Evolutionary conservation across 345 rosid genomes (phyloP).

Genomic region (Heritiera littoralis): DNA sequence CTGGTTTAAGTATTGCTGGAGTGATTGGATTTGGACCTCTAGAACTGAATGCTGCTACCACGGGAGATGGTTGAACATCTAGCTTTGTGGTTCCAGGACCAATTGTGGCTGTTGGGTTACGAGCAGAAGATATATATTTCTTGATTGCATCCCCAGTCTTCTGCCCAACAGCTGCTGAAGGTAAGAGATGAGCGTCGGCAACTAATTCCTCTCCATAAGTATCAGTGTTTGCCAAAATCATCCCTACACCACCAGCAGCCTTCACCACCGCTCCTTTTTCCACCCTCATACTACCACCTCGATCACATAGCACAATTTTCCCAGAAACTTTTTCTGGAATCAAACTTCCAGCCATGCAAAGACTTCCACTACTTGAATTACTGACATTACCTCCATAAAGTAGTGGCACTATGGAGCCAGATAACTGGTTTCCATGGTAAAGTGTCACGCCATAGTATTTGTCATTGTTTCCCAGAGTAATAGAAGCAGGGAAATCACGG

Average conservation of each 20-base stretch:
- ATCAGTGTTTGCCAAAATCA: slow-evolving; percentile 53
- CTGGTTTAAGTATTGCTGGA: slow-evolving; percentile 56
- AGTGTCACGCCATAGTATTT: slow-evolving; percentile 49
- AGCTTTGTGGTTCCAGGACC: slow-evolving; percentile 39
- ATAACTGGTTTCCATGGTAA: slow-evolving; percentile 40
- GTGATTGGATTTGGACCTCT: slow-evolving; percentile 55
- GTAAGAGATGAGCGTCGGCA: slow-evolving; percentile 57
- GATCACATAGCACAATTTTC: slow-evolving; percentile 59
- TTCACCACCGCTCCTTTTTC: slow-evolving; percentile 55
- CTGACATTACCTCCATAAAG: slow-evolving; percentile 43
- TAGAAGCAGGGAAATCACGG: slow-evolving; percentile 58
- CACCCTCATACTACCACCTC: slow-evolving; percentile 51
- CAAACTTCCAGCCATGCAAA: slow-evolving; percentile 53
- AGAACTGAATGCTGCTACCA: slow-evolving; percentile 59
- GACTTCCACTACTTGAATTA: slow-evolving; percentile 28
- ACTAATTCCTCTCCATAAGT: slow-evolving; percentile 51
- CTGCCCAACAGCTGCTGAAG: slow-evolving; percentile 49
- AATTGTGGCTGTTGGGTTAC: slow-evolving; percentile 41
- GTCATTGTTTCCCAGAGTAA: slow-evolving; percentile 48
- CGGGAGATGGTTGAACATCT: slow-evolving; percentile 50
- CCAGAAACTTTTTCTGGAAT: slow-evolving; percentile 44
- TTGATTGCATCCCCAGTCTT: slow-evolving; percentile 40
- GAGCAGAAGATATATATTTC: slow-evolving; percentile 36
- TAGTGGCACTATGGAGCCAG: slow-evolving; percentile 37
- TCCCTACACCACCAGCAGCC: slow-evolving; percentile 53